These are phyloP conservation scores for Penicillium ucsense DNA, from an alignment of 495 filamentous ascomycete species.

Conservation along the genomic window DNA sequence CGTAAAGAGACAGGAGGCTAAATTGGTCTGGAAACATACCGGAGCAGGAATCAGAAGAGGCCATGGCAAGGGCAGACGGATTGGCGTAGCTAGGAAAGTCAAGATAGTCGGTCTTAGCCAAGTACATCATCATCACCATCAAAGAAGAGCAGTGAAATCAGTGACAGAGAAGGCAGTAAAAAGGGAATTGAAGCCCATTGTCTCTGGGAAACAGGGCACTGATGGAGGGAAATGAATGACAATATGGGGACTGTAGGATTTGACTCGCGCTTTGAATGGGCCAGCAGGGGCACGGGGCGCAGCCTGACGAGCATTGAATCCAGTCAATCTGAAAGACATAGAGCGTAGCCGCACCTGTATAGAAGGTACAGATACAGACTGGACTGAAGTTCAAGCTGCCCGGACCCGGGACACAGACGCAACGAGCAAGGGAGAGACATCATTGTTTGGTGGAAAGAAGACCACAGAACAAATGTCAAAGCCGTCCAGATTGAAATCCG, in stretches of 20 bases:
- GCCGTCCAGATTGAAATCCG: constrained; percentile 27
- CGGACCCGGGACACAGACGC: constrained; percentile 25
- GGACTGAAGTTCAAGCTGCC: constrained; percentile 22
- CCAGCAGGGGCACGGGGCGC: constrained; percentile 4
- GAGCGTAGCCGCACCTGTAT: constrained; percentile 15
- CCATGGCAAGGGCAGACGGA: constrained; percentile 36
- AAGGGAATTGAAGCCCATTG: constrained; percentile 7
- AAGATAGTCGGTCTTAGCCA: constrained; percentile 15
- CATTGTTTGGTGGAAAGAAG: constrained; percentile 6
- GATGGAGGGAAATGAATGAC: background rate
- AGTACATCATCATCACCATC: constrained; percentile 9
- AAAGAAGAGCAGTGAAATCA: background rate
- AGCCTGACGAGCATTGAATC: too few relatives aligned
- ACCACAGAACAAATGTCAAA: constrained; percentile 25
- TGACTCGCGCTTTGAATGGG: too few relatives aligned
- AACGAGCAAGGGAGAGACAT: constrained; percentile 26
- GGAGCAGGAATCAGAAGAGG: constrained; percentile 37
- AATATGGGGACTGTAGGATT: background rate
- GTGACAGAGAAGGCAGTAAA: background rate
- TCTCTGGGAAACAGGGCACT: constrained; percentile 1
- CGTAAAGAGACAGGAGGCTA: background rate
- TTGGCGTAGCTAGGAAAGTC: constrained; percentile 26
- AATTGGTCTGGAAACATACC: constrained; percentile 17
- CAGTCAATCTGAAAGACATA: too few relatives aligned
- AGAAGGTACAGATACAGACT: constrained; percentile 23